Evolutionary conservation across 345 rosid genomes (phyloP), one percentile per base, ranked within the genome.

Genomic region (Hypericum androsaemum): DNA sequence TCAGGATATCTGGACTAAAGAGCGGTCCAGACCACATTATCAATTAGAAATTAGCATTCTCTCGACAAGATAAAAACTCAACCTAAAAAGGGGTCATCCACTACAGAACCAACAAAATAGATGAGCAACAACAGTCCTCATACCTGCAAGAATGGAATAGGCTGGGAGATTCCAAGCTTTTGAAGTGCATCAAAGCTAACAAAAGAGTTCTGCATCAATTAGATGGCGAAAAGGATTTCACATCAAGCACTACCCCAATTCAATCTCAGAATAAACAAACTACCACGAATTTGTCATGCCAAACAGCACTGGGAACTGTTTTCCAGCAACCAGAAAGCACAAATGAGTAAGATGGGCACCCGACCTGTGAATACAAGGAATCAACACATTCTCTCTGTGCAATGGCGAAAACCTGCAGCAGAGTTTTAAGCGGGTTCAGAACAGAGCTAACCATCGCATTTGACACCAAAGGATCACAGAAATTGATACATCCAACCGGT

Each of bases 1-100:
- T 87, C 94, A 68, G 96, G 84, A 81, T 79, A 90, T 62, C 98
- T 87, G 73, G 94, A 85, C 98, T 90, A 84, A 65, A 87, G 61
- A 68, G 59, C 68, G 64, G 62, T 56, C 43, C 66, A 12, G 61
- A 64, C 73, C 74, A 58, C 70, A 74, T 50, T 37, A 50, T 6
- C 39, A 35, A 71, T 82, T 53, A 75, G 70, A 67, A 57, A 67
- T 40, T 47, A 45, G 52, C 41, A 57, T 46, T 56, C 41, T 60
- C 52, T n/a, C n/a, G n/a, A 36, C 52, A n/a, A 15, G 35, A 61
- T 46, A 48, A 40, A 4, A 43, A 22, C 32, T 15, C 39, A 46
- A n/a, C 41, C n/a, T 47, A 32, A 45, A 41, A 62, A 41, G 28
- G n/a, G 37, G 16, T 38, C 50, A 40, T 38, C 47, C 37, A 60